A percentile compares a stretch with the other conserved stretches of the same genome.
Evolutionary conservation across 2,329 filamentous ascomycete genomes (phyloP).

Genomic region (Madurella mycetomatis): DNA sequence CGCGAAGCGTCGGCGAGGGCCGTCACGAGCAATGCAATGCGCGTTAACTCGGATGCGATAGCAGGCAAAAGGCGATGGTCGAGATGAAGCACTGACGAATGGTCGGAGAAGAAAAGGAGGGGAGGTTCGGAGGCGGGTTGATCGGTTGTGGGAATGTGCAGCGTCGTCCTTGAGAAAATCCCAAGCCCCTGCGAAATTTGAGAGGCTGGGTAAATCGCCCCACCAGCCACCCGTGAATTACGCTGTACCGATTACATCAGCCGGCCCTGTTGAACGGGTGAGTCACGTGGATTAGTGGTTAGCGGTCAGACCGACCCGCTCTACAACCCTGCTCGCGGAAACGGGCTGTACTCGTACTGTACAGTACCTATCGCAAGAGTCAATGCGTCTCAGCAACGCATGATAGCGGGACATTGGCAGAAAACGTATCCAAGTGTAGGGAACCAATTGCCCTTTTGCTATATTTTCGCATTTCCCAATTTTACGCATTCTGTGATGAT

Average conservation of each 20-base stretch:
- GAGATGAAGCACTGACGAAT: constrained; percentile 17
- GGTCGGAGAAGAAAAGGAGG: constrained; percentile 14
- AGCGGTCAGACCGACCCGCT: no score
- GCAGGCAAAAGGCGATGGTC: constrained; percentile 20
- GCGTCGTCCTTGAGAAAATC: constrained; percentile 14
- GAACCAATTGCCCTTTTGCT: no score
- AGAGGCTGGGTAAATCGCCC: constrained; percentile 23
- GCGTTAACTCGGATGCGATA: constrained; percentile 23
- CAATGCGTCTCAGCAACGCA: no score
- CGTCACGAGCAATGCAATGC: constrained; percentile 15
- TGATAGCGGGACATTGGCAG: no score
- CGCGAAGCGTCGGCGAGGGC: constrained; percentile 4
- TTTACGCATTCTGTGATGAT: no score
- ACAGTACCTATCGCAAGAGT: no score
- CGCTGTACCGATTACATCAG: constrained; percentile 7
- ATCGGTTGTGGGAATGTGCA: constrained; percentile 4
- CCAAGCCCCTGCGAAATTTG: constrained; percentile 23
- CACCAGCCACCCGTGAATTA: constrained; percentile 16
- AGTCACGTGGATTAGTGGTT: not conserved
- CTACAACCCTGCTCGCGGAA: no score
- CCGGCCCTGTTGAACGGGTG: not conserved
- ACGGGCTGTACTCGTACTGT: no score
- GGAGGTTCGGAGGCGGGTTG: constrained; percentile 12
- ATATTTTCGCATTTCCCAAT: no score
- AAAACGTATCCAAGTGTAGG: no score